Conservation (phyloP, 2,329 filamentous ascomycete genomes). For the Talaromyces atroroseus region DNA sequence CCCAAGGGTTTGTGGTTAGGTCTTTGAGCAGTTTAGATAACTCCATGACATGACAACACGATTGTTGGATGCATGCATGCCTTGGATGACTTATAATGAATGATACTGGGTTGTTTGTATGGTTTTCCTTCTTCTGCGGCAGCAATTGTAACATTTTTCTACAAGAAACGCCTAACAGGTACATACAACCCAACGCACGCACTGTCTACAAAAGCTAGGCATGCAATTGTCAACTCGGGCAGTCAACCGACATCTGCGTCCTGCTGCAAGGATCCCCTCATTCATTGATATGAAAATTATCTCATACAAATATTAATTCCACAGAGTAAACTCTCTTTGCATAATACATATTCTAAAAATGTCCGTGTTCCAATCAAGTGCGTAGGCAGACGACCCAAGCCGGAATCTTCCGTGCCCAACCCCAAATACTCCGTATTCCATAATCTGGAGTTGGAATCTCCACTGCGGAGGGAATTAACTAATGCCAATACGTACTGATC, state of each 20-base stretch:
- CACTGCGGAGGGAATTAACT: not conserved
- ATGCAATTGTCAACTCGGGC: too few species aligned
- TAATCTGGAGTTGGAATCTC: slow-evolving; percentile 1
- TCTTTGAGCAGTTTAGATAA: not conserved
- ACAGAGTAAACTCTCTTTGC: too few species aligned
- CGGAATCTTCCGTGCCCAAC: not conserved
- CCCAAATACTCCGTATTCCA: not conserved
- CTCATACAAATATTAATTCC: not conserved
- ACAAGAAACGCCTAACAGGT: too few species aligned
- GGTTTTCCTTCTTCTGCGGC: too few species aligned
- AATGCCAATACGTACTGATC: not conserved
- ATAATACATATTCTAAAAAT: too few species aligned
- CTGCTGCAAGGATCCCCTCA: not conserved
- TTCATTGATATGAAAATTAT: not conserved
- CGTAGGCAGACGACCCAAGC: slow-evolving; percentile 8
- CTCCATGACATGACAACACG: not conserved
- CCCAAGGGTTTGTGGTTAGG: too few species aligned
- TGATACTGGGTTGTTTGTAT: too few species aligned
- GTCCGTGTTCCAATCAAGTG: not conserved
- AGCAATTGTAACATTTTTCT: too few species aligned
- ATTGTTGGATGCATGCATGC: too few species aligned
- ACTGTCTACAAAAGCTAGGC: too few species aligned
- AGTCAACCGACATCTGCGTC: not conserved
- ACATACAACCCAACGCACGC: too few species aligned
- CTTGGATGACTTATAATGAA: too few species aligned